Conservation (phyloP, 2,329 filamentous ascomycete species). For the Metarhizium sp. region DNA sequence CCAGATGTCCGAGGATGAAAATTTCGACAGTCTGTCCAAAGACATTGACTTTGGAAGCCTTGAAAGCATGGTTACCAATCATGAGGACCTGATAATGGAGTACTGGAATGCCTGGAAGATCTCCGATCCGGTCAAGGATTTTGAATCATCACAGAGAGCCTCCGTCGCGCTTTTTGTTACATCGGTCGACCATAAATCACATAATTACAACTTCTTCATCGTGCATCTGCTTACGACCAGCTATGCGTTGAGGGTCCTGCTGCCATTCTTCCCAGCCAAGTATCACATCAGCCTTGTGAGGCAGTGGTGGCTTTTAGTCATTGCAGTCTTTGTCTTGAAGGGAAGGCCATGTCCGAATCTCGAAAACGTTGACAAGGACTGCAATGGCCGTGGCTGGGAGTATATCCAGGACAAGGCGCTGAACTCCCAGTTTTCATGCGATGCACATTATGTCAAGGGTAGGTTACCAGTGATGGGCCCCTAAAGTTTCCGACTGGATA, state of each 20-base stretch:
- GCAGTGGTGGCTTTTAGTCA: constrained; percentile 81
- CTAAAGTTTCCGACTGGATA: background rate
- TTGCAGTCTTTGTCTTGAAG: constrained; percentile 70
- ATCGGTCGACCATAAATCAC: constrained; percentile 45
- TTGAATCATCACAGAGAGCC: constrained; percentile 59
- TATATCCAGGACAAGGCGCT: constrained; percentile 66
- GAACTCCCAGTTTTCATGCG: constrained; percentile 54
- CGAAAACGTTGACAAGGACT: constrained; percentile 50
- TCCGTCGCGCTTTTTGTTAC: constrained; percentile 54
- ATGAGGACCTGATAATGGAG: constrained; percentile 64
- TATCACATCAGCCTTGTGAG: constrained; percentile 67
- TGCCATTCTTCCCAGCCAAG: constrained; percentile 65
- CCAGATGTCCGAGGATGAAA: constrained; percentile 58
- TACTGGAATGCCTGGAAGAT: constrained; percentile 89
- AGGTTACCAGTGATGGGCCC: constrained; percentile 8
- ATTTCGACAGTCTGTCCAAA: constrained; percentile 58
- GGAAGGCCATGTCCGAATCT: constrained; percentile 62
- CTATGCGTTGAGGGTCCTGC: constrained; percentile 77
- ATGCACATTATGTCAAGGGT: constrained; percentile 84
- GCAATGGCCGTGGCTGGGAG: constrained; percentile 63
- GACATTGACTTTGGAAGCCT: constrained; percentile 54
- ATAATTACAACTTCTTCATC: constrained; percentile 74
- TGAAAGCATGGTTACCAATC: constrained; percentile 54
- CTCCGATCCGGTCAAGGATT: constrained; percentile 60
- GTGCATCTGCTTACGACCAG: constrained; percentile 76